Evolutionary conservation across 306 rosid species (phyloP), one percentile per base, ranked within the genome.

Genomic region (Herpetospermum pedunculosum): DNA sequence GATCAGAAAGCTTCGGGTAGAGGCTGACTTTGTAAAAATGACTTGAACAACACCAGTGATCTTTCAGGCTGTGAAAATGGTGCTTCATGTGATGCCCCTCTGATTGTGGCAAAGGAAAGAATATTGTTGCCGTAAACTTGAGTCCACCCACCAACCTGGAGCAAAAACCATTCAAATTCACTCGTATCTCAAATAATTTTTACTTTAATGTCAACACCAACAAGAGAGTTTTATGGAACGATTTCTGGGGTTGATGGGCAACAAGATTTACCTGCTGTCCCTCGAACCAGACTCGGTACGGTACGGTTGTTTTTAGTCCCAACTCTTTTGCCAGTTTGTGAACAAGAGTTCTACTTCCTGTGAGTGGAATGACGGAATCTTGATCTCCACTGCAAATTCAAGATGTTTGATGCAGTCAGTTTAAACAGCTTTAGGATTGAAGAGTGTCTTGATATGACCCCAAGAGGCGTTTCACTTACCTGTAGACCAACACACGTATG

Each of bases 141-240:
- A 78, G 99, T 94, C 99, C 99, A 94, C 1, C 99, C 99, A 71
- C 99, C 99, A 63, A 91, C 98, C 98, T 93, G 76, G 67, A 72
- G 46, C 38, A 37, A n/a, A 64, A 75, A 13, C 43, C 18, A 81
- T 14, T 5, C 44, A n/a, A 5, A 38, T 40, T 73, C 50, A 54
- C 18, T 34, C 26, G 3, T 38, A 38, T n/a, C 18, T n/a, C 28
- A 38, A 18, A 12, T 21, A 13, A 65, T 37, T 65, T n/a, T 65
- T 10, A 18, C 28, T 69, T 25, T 41, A 44, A 13, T 41, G 52
- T 41, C 72, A 41, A 38, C 16, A 47, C 19, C 8, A 29, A 58
- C 40, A 29, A 9, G 47, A 38, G 8, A 62, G 26, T 62, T 63
- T 3, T 62, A 10, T 58, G 19, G 15, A 63, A 63, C 70, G 3